A percentile compares a stretch with the other conserved stretches of the same genome.
phyloP scores from a whole-genome alignment of 169 alveolate species.

The Eimeria brunetti region DNA sequence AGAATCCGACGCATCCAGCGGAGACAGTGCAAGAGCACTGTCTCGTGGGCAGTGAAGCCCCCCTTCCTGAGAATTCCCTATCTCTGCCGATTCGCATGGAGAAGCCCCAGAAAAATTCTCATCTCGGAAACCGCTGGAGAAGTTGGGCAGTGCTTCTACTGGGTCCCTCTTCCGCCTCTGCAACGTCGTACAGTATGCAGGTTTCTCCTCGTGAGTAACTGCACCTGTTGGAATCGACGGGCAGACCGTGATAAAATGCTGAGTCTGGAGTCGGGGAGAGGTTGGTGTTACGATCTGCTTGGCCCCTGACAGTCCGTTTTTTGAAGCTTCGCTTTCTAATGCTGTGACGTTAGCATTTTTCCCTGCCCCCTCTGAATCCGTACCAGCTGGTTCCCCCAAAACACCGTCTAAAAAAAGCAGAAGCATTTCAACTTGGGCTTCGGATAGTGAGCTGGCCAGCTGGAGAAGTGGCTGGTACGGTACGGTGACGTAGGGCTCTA shows the following conservation, averaged over 20 bases:
- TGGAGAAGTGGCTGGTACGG: constrained; percentile 25
- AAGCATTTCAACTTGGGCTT: constrained; percentile 37
- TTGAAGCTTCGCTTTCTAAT: background rate
- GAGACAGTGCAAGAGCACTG: background rate
- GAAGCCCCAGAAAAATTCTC: background rate
- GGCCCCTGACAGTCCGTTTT: background rate
- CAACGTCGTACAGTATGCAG: background rate
- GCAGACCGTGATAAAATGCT: background rate
- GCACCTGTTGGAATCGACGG: background rate
- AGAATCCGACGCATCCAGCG: background rate
- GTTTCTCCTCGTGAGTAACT: background rate
- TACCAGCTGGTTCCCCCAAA: background rate
- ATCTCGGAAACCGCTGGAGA: background rate
- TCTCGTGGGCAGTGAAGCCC: background rate
- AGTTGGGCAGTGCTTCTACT: background rate
- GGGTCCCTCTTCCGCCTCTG: background rate
- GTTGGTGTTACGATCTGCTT: background rate
- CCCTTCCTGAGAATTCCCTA: background rate
- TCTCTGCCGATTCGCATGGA: background rate
- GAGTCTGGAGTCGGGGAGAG: background rate
- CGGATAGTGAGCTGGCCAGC: constrained; percentile 4
- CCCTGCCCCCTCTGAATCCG: background rate
- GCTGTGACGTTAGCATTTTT: background rate
- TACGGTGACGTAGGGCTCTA: background rate
- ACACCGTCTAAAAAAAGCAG: background rate